These are phyloP conservation scores for Populus alba DNA, from an alignment of 345 rosid species.

Conservation along the genomic window DNA sequence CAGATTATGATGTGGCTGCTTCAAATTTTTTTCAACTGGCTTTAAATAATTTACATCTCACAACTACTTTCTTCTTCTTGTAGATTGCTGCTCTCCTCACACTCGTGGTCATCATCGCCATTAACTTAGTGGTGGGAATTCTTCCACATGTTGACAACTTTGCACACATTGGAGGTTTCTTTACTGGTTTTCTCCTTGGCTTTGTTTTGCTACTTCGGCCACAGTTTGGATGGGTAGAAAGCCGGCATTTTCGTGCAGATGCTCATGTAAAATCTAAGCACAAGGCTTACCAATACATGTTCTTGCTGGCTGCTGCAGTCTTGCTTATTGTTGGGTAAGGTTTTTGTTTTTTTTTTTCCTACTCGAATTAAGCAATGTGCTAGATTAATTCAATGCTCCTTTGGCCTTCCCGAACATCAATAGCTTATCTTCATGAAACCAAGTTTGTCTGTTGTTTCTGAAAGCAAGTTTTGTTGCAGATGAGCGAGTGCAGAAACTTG, in stretches of 20 bases:
- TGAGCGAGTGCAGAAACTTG: background rate
- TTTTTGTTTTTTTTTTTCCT: background rate
- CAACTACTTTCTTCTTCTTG: slow-evolving; percentile 14
- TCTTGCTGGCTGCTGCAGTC: slow-evolving; percentile 42
- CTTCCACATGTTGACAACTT: slow-evolving; percentile 95
- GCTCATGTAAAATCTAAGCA: slow-evolving; percentile 57
- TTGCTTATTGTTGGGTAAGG: slow-evolving; percentile 64
- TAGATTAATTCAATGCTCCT: background rate
- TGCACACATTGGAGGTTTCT: slow-evolving; percentile 88
- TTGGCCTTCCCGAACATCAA: background rate
- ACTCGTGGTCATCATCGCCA: slow-evolving; percentile 53
- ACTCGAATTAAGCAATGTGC: background rate
- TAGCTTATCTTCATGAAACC: background rate
- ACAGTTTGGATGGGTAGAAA: slow-evolving; percentile 75
- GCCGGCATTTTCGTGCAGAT: slow-evolving; percentile 43
- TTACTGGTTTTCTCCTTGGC: slow-evolving; percentile 75
- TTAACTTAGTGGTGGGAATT: slow-evolving; percentile 80
- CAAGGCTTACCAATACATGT: slow-evolving; percentile 69
- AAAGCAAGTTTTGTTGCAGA: background rate
- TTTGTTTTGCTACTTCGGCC: slow-evolving; percentile 82
- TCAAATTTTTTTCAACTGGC: background rate
- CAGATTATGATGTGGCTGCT: background rate
- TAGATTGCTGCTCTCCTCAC: slow-evolving; percentile 76
- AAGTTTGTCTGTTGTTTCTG: background rate
- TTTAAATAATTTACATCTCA: background rate